Percentiles rank a stretch among this genome's conserved stretches.
phyloP scores from a whole-genome alignment of 2,329 filamentous ascomycete genomes.

The Sclerotiophoma versabilis region DNA sequence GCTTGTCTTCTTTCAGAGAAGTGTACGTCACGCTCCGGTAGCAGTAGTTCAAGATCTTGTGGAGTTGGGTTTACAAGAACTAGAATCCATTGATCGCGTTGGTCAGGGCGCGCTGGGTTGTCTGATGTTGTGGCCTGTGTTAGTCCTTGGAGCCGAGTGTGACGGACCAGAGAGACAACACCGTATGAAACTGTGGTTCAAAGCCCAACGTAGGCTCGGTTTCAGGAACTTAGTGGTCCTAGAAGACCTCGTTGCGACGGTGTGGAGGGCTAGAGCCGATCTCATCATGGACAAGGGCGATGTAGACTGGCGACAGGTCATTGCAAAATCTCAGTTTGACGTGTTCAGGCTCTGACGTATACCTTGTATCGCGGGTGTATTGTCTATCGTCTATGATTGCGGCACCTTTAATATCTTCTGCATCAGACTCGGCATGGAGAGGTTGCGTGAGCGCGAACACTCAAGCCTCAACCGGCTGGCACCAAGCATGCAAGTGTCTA shows the following conservation, averaged over 20 bases:
- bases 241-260: constrained; percentile 13
- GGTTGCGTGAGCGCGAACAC: not conserved
- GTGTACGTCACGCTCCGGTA: constrained; percentile 5
- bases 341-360: constrained; percentile 14
- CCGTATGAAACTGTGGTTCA: constrained; percentile 15
- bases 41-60: constrained; percentile 17
- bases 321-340: constrained; percentile 11
- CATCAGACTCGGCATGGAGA: too few relatives aligned
- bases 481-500: constrained; percentile 7
- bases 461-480: not conserved
- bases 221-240: constrained; percentile 16
- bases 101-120: constrained; percentile 16
- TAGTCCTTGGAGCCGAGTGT: constrained; percentile 20
- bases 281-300: not conserved
- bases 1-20: constrained; percentile 20
- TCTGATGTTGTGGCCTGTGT: constrained; percentile 21
- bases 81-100: constrained; percentile 16
- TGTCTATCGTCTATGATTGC: too few relatives aligned
- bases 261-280: constrained; percentile 7
- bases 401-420: too few relatives aligned
- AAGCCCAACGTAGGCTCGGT: constrained; percentile 12
- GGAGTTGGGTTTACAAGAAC: constrained; percentile 12
- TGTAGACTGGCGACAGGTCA: constrained; percentile 12
- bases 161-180: not conserved
- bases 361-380: not conserved